Conservation (phyloP, 345 rosid genomes). For the Kandelia obovata region DNA sequence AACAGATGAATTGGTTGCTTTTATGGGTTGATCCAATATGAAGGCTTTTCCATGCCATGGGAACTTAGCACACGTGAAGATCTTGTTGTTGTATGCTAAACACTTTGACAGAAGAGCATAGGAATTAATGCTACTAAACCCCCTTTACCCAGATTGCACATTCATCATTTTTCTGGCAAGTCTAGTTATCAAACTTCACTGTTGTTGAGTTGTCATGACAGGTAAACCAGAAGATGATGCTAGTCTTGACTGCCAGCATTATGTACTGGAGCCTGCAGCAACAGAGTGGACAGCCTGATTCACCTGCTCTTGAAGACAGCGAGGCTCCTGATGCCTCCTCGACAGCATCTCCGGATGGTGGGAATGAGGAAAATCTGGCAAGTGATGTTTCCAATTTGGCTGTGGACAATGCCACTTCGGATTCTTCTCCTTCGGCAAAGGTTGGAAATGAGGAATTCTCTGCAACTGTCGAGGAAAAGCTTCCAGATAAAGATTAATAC, state of each 20-base stretch:
- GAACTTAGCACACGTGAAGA: not conserved
- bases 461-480: conserved; percentile 5
- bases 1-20: not conserved
- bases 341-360: conserved; percentile 16
- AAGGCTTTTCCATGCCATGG: not conserved
- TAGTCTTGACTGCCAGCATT: conserved; percentile 82
- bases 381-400: conserved; percentile 34
- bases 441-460: conserved; percentile 17
- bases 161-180: not conserved
- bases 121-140: too few species aligned
- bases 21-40: not conserved
- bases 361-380: conserved; percentile 23
- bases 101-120: not conserved
- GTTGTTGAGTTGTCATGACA: conserved; percentile 22
- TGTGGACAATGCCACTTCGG: conserved; percentile 24
- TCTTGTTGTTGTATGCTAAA: not conserved
- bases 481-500: conserved; percentile 15
- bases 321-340: conserved; percentile 22
- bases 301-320: conserved; percentile 29
- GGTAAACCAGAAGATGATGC: conserved; percentile 99
- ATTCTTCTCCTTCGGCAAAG: conserved; percentile 1
- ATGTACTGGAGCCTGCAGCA: conserved; percentile 92
- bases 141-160: not conserved
- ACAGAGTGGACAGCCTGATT: conserved; percentile 37
- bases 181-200: not conserved